Evolutionary conservation across 1,139 yeast genomes (phyloP).

Genomic region (Suhomyces taliae): DNA sequence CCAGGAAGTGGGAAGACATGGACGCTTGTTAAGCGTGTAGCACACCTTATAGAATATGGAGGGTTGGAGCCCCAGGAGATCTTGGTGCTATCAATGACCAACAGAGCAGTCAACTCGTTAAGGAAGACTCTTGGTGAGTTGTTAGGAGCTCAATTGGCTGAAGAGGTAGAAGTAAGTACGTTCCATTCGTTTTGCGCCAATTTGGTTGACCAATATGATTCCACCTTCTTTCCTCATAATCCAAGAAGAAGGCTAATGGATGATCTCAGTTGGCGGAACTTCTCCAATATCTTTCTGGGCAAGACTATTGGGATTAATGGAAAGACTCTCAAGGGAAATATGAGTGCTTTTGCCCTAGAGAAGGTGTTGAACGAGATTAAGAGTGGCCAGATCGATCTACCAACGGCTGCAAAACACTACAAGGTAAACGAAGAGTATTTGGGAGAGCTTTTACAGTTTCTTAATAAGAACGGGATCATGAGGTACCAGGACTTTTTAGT

Average conservation of each 20-base stretch:
- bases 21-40: slow-evolving; percentile 57
- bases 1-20: slow-evolving; percentile 79
- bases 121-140: slow-evolving; percentile 32
- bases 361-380: slow-evolving; percentile 32
- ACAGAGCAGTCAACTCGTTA: slow-evolving; percentile 62
- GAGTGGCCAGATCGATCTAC: slow-evolving; percentile 26
- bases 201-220: slow-evolving; percentile 43
- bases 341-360: slow-evolving; percentile 34
- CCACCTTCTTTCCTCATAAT: slow-evolving; percentile 16
- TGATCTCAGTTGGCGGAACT: slow-evolving; percentile 51
- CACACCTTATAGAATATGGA: slow-evolving; percentile 41
- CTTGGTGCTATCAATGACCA: slow-evolving; percentile 67
- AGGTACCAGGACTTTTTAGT: slow-evolving; percentile 38
- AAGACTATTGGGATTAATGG: slow-evolving; percentile 25
- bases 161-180: slow-evolving; percentile 48
- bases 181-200: slow-evolving; percentile 63
- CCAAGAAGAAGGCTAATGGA: slow-evolving; percentile 44
- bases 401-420: slow-evolving; percentile 25
- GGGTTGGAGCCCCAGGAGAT: slow-evolving; percentile 52
- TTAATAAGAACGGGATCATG: slow-evolving; percentile 33
- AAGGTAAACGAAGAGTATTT: slow-evolving; percentile 23
- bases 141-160: slow-evolving; percentile 34
- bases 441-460: slow-evolving; percentile 15
- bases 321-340: slow-evolving; percentile 21
- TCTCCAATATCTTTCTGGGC: slow-evolving; percentile 35